Percentiles rank a stretch among this genome's conserved stretches.
Evolutionary conservation across 176 grass and related monocot species (phyloP).

Genomic region (Tillandsia fasciculata): DNA sequence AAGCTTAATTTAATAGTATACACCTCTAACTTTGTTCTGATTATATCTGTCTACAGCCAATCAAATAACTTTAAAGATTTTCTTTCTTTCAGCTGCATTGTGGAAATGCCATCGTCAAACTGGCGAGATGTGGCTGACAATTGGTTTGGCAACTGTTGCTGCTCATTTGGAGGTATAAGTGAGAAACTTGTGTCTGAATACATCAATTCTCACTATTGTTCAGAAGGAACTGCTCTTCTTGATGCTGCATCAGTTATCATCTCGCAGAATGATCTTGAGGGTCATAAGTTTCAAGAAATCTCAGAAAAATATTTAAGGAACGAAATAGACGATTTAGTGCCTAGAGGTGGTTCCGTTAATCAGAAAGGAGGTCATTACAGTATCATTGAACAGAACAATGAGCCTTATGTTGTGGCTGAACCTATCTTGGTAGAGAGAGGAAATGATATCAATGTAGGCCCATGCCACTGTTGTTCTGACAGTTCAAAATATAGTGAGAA

Average conservation of each 20-base stretch:
- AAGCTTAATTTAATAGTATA: neutral
- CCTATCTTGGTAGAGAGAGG: constrained; percentile 1
- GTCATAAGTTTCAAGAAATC: constrained; percentile 13
- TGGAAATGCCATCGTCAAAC: constrained; percentile 82
- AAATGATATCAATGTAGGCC: constrained; percentile 19
- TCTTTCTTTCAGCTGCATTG: constrained; percentile 39
- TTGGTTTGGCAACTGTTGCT: constrained; percentile 94
- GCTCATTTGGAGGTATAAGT: constrained; percentile 65
- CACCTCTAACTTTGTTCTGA: neutral
- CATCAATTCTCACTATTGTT: constrained; percentile 40
- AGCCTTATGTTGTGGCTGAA: constrained; percentile 10
- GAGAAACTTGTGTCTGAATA: constrained; percentile 61
- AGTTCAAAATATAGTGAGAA: constrained; percentile 9
- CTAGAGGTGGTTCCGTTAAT: constrained; percentile 5
- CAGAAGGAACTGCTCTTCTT: constrained; percentile 48
- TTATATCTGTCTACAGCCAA: neutral
- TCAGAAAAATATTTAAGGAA: constrained; percentile 7
- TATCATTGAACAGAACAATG: constrained; percentile 20
- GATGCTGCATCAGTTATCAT: constrained; percentile 51
- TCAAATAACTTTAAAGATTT: neutral
- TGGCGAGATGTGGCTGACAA: constrained; percentile 93
- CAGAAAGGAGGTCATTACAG: neutral
- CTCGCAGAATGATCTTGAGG: constrained; percentile 52
- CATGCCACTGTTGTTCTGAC: constrained; percentile 31
- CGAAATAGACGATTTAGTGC: constrained; percentile 11